A percentile compares a stretch with the other conserved stretches of the same genome.
Evolutionary conservation across 2,329 filamentous ascomycete genomes (phyloP).

Genomic region (Aspergillus thermomutatus): DNA sequence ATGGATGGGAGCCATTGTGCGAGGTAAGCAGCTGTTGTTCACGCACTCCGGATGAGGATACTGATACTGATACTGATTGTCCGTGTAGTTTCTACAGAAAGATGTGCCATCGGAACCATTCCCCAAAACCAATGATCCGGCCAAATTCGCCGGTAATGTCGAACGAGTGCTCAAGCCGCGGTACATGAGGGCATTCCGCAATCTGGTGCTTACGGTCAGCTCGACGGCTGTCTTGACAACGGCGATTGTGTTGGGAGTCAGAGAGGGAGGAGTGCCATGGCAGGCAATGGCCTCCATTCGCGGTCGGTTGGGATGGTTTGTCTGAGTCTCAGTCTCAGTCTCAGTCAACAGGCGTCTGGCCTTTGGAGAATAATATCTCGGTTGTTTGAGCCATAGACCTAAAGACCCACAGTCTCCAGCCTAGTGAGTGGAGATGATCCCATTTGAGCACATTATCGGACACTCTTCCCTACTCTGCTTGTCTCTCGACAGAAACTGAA

Average conservation of each 20-base stretch:
- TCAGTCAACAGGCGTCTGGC: no score
- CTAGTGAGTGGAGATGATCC: neutral
- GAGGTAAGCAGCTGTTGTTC: neutral
- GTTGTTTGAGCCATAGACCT: neutral
- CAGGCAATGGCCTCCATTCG: neutral
- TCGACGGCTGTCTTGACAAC: neutral
- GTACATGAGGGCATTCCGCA: neutral
- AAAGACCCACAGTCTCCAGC: no score
- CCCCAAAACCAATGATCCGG: neutral
- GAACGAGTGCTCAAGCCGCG: neutral
- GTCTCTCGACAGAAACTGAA: no score
- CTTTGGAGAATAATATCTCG: no score
- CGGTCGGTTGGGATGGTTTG: neutral
- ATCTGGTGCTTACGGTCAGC: neutral
- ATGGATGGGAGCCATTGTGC: slow-evolving; percentile 30
- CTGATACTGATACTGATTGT: no score
- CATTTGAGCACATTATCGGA: neutral
- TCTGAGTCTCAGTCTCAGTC: no score
- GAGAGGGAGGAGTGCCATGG: neutral
- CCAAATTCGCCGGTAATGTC: neutral
- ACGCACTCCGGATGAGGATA: neutral
- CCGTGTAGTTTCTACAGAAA: neutral
- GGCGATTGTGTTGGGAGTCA: neutral
- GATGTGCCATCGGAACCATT: neutral
- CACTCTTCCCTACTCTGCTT: no score